These are phyloP conservation scores for Trichoderma brevicompactum DNA, from an alignment of 2,329 filamentous ascomycete species.

Conservation along the genomic window DNA sequence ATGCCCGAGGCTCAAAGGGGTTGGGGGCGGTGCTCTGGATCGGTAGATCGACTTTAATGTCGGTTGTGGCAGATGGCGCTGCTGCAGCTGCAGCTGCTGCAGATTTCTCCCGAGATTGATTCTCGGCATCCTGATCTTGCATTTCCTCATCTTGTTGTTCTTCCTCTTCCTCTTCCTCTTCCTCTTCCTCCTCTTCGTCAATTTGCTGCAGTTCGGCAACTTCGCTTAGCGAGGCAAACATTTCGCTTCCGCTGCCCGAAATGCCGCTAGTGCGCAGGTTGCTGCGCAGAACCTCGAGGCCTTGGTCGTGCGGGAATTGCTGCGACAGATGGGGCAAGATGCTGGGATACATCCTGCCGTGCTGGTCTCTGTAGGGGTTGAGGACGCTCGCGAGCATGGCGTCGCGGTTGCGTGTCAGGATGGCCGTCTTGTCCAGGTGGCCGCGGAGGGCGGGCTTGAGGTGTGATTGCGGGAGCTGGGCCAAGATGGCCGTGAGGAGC, in stretches of 20 bases:
- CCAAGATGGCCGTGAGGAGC: conserved; percentile 67
- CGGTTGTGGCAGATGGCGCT: conserved; percentile 31
- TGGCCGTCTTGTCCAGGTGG: conserved; percentile 79
- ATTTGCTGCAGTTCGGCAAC: conserved; percentile 47
- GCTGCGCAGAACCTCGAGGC: conserved; percentile 71
- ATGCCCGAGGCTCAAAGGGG: conserved; percentile 41
- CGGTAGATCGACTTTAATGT: conserved; percentile 36
- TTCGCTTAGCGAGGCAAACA: conserved; percentile 38
- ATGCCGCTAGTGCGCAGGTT: conserved; percentile 54
- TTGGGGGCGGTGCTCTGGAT: conserved; percentile 45
- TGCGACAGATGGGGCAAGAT: conserved; percentile 79
- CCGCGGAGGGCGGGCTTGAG: conserved; percentile 73
- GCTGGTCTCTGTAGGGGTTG: conserved; percentile 70
- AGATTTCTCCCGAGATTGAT: background rate
- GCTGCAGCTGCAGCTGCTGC: background rate
- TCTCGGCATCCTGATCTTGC: conserved; percentile 26
- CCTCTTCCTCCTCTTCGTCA: conserved; percentile 45
- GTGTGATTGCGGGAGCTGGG: conserved; percentile 65
- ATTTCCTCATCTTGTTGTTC: conserved; percentile 34
- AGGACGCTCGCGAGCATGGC: conserved; percentile 83
- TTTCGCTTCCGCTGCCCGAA: conserved; percentile 35
- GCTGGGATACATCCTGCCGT: conserved; percentile 69
- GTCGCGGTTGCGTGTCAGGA: conserved; percentile 69
- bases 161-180: conserved; percentile 45
- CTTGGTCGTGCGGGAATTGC: conserved; percentile 63